These are phyloP conservation scores for Solanum hybrid DNA, from an alignment of 305 asterid genomes.

Conservation along the genomic window DNA sequence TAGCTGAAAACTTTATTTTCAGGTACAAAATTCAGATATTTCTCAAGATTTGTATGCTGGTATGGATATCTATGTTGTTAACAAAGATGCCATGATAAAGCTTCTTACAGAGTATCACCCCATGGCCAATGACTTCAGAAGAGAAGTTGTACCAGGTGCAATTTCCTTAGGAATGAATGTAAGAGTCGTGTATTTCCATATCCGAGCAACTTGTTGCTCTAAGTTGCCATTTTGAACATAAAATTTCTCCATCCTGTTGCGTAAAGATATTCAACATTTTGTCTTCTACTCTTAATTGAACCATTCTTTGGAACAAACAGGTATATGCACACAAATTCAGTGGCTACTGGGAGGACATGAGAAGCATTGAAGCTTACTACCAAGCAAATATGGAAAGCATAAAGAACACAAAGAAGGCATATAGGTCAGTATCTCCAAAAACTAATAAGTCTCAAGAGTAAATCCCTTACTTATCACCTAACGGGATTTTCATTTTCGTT, in stretches of 20 bases:
- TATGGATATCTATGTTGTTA: constrained; percentile 75
- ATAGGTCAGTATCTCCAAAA: constrained; percentile 32
- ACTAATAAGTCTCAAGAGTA: background rate
- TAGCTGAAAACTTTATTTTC: constrained; percentile 9
- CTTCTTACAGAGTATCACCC: constrained; percentile 59
- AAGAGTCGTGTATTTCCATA: background rate
- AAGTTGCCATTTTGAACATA: background rate
- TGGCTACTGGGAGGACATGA: constrained; percentile 86
- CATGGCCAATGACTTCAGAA: constrained; percentile 46
- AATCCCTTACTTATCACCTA: constrained; percentile 2
- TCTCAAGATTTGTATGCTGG: constrained; percentile 21
- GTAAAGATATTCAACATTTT: background rate
- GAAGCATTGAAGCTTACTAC: constrained; percentile 64
- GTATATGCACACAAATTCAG: constrained; percentile 44
- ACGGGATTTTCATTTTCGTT: constrained; percentile 2
- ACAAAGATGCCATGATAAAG: constrained; percentile 55
- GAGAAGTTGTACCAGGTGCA: constrained; percentile 64
- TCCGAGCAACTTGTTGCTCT: background rate
- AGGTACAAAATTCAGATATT: constrained; percentile 20
- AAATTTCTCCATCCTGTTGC: background rate
- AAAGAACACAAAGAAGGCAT: constrained; percentile 33
- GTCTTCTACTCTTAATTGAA: background rate
- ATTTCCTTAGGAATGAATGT: constrained; percentile 81
- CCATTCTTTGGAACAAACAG: constrained; percentile 18
- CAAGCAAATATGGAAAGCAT: constrained; percentile 57